phyloP scores from a whole-genome alignment of 352 stramenopile genomes.

The Phytopythium ostracodes region DNA sequence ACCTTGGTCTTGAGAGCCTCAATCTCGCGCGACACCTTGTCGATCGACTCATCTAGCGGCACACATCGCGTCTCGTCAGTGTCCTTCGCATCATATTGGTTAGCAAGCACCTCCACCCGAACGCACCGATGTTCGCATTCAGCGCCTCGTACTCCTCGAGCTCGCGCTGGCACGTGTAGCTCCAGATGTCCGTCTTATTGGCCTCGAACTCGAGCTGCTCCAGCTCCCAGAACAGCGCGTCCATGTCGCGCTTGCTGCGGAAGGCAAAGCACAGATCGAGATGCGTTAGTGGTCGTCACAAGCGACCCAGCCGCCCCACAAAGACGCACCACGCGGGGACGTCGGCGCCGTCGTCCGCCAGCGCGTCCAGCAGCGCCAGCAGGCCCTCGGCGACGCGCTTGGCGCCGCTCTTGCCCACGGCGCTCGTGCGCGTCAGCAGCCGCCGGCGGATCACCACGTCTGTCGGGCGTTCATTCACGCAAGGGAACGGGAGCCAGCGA shows the following conservation, averaged over 20 bases:
- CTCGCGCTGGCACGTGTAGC: slow-evolving; percentile 78
- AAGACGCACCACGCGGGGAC: slow-evolving; percentile 36
- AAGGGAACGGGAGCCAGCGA: background rate
- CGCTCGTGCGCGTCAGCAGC: slow-evolving; percentile 75
- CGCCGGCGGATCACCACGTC: slow-evolving; percentile 67
- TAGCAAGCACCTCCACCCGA: too few species aligned
- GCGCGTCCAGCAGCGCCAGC: slow-evolving; percentile 54
- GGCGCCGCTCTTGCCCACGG: slow-evolving; percentile 70
- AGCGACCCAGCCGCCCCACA: too few species aligned
- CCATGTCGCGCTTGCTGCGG: slow-evolving; percentile 58
- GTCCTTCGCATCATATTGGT: too few species aligned
- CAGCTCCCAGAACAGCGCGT: slow-evolving; percentile 81
- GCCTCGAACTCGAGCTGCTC: slow-evolving; percentile 83
- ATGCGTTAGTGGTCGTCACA: too few species aligned
- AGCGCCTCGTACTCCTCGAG: slow-evolving; percentile 79
- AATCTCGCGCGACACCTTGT: slow-evolving; percentile 63
- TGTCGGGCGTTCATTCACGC: slow-evolving; percentile 8
- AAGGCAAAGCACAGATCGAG: too few species aligned
- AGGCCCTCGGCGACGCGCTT: slow-evolving; percentile 79
- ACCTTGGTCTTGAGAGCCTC: slow-evolving; percentile 75
- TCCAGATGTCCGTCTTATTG: slow-evolving; percentile 76
- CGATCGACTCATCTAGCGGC: slow-evolving; percentile 53
- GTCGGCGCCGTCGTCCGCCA: slow-evolving; percentile 65
- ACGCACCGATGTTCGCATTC: slow-evolving; percentile 69
- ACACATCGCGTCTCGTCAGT: background rate